Base-by-base conservation (phyloP, 345 rosid species). In the Excoecaria cochinchinensis region DNA sequence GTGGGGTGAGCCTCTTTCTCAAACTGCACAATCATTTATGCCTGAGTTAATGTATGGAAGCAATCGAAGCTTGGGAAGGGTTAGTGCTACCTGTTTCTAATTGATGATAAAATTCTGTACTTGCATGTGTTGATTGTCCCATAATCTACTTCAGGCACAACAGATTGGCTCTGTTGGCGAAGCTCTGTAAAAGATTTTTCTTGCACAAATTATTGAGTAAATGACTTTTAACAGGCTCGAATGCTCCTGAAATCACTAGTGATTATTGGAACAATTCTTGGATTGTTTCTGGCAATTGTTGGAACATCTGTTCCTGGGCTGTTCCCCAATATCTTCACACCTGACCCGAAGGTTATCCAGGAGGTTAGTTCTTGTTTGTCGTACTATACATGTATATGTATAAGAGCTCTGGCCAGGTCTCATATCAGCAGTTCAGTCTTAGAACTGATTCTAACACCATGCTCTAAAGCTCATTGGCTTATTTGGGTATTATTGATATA, bases 21-120 rank as follows among this genome's bases (percentile, higher is more conserved):
- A 92, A 80, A 89, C 97, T 50, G 95, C 99, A 66, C 97, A 92
- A 78, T 92, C 97, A 74, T 95, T 95, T 71, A 88, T 92, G 94
- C 99, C 97, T 2, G 97, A 88, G 91, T 81, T 91, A 74, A 80
- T 95, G 74, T 83, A 85, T 60, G 97, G 99, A 75, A 83, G 60
- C 72, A 84, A 84, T 36, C 85, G 89, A 71, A 89, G 76, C 82
- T 82, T 89, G 74, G 79, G 69, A 52, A 92, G 91, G 87, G 97
- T 90, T 71, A 56, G 81, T 71, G 59, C 1, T 65, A 16, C 59
- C 19, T 50, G 0, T 40, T 59, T 59, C 14, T 16, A n/a, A 19
- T 63, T 38, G 48, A 62, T 31, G 39, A 66, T 25, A 11, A 21
- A 59, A 31, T n/a, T n/a, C 22, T 15, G 13, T 47, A 17, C 14